Base-by-base conservation (phyloP, 495 filamentous ascomycete genomes). In the Podospora pseudopauciseta region DNA sequence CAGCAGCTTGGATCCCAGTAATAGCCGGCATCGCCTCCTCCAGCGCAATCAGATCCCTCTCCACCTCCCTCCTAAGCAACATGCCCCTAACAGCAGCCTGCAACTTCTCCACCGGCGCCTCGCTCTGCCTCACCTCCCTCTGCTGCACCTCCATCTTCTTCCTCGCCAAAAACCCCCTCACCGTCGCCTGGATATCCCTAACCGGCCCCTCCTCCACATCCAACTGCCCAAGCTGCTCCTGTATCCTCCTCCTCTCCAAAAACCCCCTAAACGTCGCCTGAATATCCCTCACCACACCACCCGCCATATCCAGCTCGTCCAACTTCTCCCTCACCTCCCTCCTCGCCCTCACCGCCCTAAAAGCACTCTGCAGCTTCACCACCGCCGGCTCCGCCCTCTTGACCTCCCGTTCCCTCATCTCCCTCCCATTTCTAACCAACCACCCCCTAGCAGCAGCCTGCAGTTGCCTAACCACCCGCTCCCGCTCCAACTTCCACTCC, bases 371-470 rank as follows among this genome's bases (percentile, higher is more conserved):
- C 23, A 58, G n/a, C 23, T 26, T 26, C n/a, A 26, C 7, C n/a
- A 26, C 55, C 7, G 7, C n/a, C n/a, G n/a, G 55, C 55, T 26
- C 23, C 13, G 23, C 23, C 16, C 23, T 26, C 55, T 58, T 26
- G 4, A 20, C 55, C n/a, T 19, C n/a, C 63, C 96, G 88, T 5
- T 26, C n/a, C 55, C n/a, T 20, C 55, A 19, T 19, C 55, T 20
- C 16, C 55, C 23, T 26, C n/a, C 23, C 55, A 26, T 58, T 19
- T 63, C 96, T 88, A 32, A 89, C 84, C 49, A 97, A 78, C 72
- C 91, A 96, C 15, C 93, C 96, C 64, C 94, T 86, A 2, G 87
- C 88, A 7, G 87, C 84, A 67, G 91, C 92, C 78, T 97, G 94
- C 4, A 97, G 83, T 54, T 86, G 81, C 57, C 89, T 79, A 0